Evolutionary conservation across 2,329 filamentous ascomycete genomes (phyloP).

Genomic region (Stemphylium vesicarium): DNA sequence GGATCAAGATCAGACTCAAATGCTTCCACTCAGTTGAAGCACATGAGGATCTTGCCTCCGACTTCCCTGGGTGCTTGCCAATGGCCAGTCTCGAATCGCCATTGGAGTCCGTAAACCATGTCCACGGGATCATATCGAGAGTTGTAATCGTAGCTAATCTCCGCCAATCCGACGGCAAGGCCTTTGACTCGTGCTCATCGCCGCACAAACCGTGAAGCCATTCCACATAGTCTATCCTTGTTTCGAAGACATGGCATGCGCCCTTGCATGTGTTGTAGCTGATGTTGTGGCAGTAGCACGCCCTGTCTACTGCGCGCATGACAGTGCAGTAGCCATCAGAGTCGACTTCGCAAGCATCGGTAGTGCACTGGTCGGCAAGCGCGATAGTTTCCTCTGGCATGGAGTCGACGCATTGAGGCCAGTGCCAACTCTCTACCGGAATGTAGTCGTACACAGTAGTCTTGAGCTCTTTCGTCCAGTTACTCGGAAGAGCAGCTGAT

Average conservation of each 20-base stretch:
- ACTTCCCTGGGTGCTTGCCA: not conserved
- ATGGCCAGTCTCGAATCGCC: slow-evolving; percentile 3
- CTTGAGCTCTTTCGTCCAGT: slow-evolving; percentile 38
- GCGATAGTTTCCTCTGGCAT: slow-evolving; percentile 29
- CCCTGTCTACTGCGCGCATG: slow-evolving; percentile 33
- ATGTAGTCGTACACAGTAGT: slow-evolving; percentile 37
- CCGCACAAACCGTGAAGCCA: slow-evolving; percentile 44
- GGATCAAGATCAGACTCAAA: slow-evolving; percentile 30
- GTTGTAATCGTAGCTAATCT: slow-evolving; percentile 27
- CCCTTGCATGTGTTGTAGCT: slow-evolving; percentile 36
- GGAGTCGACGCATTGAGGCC: slow-evolving; percentile 32
- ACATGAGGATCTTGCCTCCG: slow-evolving; percentile 16
- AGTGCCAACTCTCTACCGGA: slow-evolving; percentile 36
- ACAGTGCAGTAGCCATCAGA: slow-evolving; percentile 40
- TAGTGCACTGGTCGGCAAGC: slow-evolving; percentile 34
- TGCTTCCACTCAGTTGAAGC: slow-evolving; percentile 32
- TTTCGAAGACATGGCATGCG: slow-evolving; percentile 41
- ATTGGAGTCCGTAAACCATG: slow-evolving; percentile 33
- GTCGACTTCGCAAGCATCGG: slow-evolving; percentile 42
- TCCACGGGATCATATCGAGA: slow-evolving; percentile 43
- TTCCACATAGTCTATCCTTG: slow-evolving; percentile 36
- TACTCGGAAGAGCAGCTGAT: slow-evolving; percentile 21
- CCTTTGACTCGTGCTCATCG: slow-evolving; percentile 36
- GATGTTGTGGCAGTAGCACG: slow-evolving; percentile 38
- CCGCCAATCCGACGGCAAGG: slow-evolving; percentile 40